Base-by-base conservation (phyloP, 2,329 filamentous ascomycete genomes). In the Monosporascus sp. region DNA sequence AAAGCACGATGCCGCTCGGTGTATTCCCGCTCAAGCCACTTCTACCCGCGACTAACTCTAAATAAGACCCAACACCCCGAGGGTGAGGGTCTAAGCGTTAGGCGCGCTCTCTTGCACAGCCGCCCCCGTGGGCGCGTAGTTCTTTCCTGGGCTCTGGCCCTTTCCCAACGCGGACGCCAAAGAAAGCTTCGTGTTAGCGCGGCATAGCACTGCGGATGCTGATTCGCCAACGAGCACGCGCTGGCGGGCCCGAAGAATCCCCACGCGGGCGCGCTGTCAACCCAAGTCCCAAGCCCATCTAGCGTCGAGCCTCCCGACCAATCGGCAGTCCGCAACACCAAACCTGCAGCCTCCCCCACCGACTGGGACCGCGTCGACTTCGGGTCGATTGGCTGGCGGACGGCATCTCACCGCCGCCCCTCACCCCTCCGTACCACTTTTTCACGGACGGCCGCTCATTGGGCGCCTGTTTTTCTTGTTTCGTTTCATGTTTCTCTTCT, bases 91-190 rank as follows among this genome's bases (percentile, higher is more conserved):
- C 31, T 31, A 34, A 14, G 31, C 31, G 11, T 34, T 34, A 52
- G 44, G 46, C 48, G 50, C 52, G 50, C 47, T 47, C 20, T 4
- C 38, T 46, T 52, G 56, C 56, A 58, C 56, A 58, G 56, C 56
- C 56, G 34, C 54, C 45, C 51, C 49, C 52, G 27, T 49, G 49
- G 55, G 56, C 56, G 56, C 56, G 52, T 56, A 58, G 54, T 49
- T 24, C 43, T 34, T 3, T 7, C 9, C n/a, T 11, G 31, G 4
- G 6, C 31, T 11, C 11, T n/a, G 11, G 17, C 6, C 5, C 17
- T 36, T 17, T 48, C 17, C 2, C 16, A 40, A n/a, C 9, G 40
- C 19, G 40, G 40, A 19, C 40, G 19, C 19, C 40, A 43, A 43
- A 24, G 22, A 43, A 43, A 20, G 17, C 19, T 20, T 19, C 19